Conservation (phyloP, 1,139 yeast genomes). For the Wickerhamomyces sp. region DNA sequence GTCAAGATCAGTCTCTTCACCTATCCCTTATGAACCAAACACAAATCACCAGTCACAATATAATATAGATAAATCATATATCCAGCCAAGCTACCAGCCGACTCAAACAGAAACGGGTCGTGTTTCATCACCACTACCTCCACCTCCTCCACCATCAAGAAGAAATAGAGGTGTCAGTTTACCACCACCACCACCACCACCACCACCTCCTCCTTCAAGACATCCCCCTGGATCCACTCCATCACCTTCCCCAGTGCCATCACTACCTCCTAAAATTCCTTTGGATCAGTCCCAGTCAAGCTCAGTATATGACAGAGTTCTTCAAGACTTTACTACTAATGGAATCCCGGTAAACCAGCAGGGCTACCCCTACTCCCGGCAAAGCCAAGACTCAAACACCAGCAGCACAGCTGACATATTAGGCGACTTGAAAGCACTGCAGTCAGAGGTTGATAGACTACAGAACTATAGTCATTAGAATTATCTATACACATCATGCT, state of each 20-base stretch:
- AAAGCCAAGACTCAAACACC: conserved; percentile 16
- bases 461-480: conserved; percentile 17
- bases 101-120: conserved; percentile 10
- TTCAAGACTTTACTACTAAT: conserved; percentile 13
- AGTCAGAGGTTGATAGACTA: conserved; percentile 56
- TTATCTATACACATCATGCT: too few relatives aligned
- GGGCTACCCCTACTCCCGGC: conserved; percentile 7
- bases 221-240: conserved; percentile 21
- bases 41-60: conserved; percentile 3
- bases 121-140: conserved; percentile 13
- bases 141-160: conserved; percentile 18
- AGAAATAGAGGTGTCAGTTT: conserved; percentile 13
- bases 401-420: conserved; percentile 47
- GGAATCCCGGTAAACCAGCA: conserved; percentile 10
- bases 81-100: conserved; percentile 6
- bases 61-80: neutral
- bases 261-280: conserved; percentile 15
- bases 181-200: conserved; percentile 16
- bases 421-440: conserved; percentile 58
- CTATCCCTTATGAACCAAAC: conserved; percentile 31
- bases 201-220: conserved; percentile 24
- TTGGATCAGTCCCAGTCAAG: conserved; percentile 7
- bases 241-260: conserved; percentile 23
- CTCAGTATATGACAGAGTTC: conserved; percentile 10
- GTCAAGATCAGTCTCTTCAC: conserved; percentile 40